A percentile compares a stretch with the other conserved stretches of the same genome.
Evolutionary conservation across 192 early-diverging fungal genomes (phyloP).

Genomic region (Gamsiella multidivaricata): DNA sequence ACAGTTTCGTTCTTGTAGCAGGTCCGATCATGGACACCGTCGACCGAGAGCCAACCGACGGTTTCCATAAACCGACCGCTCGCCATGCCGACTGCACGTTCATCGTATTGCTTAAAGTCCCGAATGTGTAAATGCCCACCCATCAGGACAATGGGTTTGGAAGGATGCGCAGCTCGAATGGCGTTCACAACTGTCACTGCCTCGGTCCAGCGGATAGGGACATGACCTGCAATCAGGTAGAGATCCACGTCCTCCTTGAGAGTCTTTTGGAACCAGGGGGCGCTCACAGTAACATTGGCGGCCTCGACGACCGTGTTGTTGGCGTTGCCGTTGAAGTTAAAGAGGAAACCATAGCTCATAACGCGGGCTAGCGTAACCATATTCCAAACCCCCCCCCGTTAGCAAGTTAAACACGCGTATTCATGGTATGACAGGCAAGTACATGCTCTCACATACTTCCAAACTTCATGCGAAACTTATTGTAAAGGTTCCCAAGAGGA

Average conservation of each 20-base stretch:
- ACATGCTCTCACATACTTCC: too few species aligned
- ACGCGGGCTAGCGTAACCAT: too few species aligned
- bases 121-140: constrained; percentile 67
- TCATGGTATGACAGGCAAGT: too few species aligned
- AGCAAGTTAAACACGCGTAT: too few species aligned
- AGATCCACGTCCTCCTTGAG: constrained; percentile 58
- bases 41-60: constrained; percentile 64
- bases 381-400: too few species aligned
- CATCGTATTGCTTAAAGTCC: constrained; percentile 60
- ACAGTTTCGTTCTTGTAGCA: constrained; percentile 36
- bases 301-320: constrained; percentile 46
- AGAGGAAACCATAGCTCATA: constrained; percentile 64
- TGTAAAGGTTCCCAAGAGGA: constrained; percentile 55
- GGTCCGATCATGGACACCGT: constrained; percentile 31
- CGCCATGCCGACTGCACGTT: constrained; percentile 56
- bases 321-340: constrained; percentile 51
- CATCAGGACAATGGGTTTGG: constrained; percentile 62
- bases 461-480: constrained; percentile 53
- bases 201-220: constrained; percentile 58
- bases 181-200: constrained; percentile 54
- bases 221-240: constrained; percentile 62
- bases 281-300: constrained; percentile 56
- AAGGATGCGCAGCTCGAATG: constrained; percentile 59
- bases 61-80: constrained; percentile 68
- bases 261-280: constrained; percentile 64